Percentiles rank a stretch among this genome's conserved stretches.
phyloP scores from a whole-genome alignment of 2,329 filamentous ascomycete genomes.

The Penicillium sp. region DNA sequence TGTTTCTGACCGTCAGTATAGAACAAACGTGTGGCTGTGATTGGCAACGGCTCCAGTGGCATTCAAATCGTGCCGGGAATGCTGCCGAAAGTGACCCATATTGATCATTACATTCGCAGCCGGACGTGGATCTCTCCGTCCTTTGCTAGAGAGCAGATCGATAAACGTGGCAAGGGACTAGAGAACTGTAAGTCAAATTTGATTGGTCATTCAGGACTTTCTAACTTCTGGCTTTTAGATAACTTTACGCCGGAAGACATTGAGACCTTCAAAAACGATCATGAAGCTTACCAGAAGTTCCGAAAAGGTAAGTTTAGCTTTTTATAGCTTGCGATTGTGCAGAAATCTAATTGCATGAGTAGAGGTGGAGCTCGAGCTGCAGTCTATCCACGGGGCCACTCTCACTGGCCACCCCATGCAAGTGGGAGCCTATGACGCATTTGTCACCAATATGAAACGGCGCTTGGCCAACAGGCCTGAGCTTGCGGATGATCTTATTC shows the following conservation, averaged over 20 bases:
- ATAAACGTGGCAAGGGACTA: slow-evolving; percentile 30
- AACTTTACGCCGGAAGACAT: slow-evolving; percentile 39
- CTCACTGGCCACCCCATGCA: slow-evolving; percentile 36
- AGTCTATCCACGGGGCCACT: slow-evolving; percentile 37
- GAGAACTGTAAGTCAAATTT: slow-evolving; percentile 35
- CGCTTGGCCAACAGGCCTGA: slow-evolving; percentile 41
- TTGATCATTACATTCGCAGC: slow-evolving; percentile 43
- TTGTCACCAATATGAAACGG: slow-evolving; percentile 40
- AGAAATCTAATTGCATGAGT: neutral
- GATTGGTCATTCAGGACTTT: neutral
- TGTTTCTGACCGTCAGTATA: slow-evolving; percentile 11
- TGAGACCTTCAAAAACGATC: slow-evolving; percentile 37
- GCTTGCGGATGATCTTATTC: slow-evolving; percentile 43
- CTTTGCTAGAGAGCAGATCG: slow-evolving; percentile 35
- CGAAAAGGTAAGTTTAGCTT: slow-evolving; percentile 34
- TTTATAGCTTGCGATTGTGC: neutral
- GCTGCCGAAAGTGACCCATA: slow-evolving; percentile 44
- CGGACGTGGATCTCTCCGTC: slow-evolving; percentile 38
- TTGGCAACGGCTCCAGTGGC: slow-evolving; percentile 46
- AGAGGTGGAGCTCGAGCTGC: slow-evolving; percentile 41
- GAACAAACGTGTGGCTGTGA: slow-evolving; percentile 42
- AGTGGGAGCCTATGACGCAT: slow-evolving; percentile 26
- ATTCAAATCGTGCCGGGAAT: slow-evolving; percentile 48
- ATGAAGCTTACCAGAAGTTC: slow-evolving; percentile 37
- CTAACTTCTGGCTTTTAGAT: slow-evolving; percentile 26